Evolutionary conservation across 345 rosid genomes (phyloP).

Genomic region (Citrus medica): DNA sequence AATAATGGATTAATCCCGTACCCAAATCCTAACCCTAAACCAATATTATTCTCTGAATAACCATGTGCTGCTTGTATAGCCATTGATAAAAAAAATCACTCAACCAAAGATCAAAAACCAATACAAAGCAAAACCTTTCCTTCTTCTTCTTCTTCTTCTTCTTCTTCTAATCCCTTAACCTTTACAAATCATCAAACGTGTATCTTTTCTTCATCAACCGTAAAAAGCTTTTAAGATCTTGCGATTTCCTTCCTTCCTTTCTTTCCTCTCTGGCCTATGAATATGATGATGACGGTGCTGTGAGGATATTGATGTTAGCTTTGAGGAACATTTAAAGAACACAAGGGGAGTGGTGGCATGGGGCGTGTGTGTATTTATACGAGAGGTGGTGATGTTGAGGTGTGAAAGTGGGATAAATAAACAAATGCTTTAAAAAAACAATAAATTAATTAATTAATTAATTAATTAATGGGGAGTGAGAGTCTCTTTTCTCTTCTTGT

Average conservation of each 20-base stretch:
- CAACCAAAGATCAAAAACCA: constrained; percentile 4
- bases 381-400: constrained; percentile 11
- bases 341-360: neutral
- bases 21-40: constrained; percentile 8
- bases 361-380: constrained; percentile 16
- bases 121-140: constrained; percentile 6
- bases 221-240: neutral
- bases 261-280: no score
- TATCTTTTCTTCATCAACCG: neutral
- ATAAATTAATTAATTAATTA: neutral
- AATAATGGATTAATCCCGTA: constrained; percentile 17
- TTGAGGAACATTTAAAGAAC: neutral
- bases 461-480: neutral
- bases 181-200: neutral
- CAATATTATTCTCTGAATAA: constrained; percentile 32
- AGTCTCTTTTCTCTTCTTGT: neutral
- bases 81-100: constrained; percentile 24
- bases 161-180: neutral
- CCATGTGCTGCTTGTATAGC: constrained; percentile 79
- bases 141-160: neutral
- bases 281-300: no score
- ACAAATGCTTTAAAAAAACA: neutral
- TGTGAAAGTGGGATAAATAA: constrained; percentile 15
- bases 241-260: neutral
- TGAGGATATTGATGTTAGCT: neutral